A percentile compares a stretch with the other conserved stretches of the same genome.
Evolutionary conservation across 164 flowering plant genomes (phyloP).

Genomic region (Vitis cinerea): DNA sequence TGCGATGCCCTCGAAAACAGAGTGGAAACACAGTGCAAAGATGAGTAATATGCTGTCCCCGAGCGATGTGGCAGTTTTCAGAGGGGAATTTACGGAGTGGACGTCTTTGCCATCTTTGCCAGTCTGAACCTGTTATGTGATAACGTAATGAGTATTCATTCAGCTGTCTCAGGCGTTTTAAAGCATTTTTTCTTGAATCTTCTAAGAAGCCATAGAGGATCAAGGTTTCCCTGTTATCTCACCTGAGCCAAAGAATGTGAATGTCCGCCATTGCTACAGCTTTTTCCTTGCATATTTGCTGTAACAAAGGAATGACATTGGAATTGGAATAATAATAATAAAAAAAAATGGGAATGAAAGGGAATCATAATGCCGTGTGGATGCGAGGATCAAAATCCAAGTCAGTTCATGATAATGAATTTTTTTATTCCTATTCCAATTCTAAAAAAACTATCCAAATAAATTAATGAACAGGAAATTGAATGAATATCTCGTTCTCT

Average conservation of each 20-base stretch:
- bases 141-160: background rate
- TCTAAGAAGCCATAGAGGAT: too few relatives aligned
- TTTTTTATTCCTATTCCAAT: too few relatives aligned
- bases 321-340: too few relatives aligned
- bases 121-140: slow-evolving; percentile 20
- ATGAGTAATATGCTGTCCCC: slow-evolving; percentile 69
- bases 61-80: slow-evolving; percentile 35
- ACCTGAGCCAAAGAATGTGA: background rate
- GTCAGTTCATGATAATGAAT: too few relatives aligned
- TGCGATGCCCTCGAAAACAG: slow-evolving; percentile 78
- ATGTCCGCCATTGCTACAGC: slow-evolving; percentile 3
- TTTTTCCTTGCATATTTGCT: slow-evolving; percentile 24
- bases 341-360: background rate
- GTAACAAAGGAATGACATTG: slow-evolving; percentile 5
- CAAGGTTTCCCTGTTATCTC: too few relatives aligned
- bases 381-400: too few relatives aligned
- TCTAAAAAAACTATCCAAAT: too few relatives aligned
- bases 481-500: too few relatives aligned
- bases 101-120: background rate
- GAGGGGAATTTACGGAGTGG: slow-evolving; percentile 13
- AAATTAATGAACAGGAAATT: too few relatives aligned
- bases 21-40: slow-evolving; percentile 67
- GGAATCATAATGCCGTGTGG: background rate
- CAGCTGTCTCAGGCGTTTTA: background rate
- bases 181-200: too few relatives aligned